A percentile compares a stretch with the other conserved stretches of the same genome.
Evolutionary conservation across 1,139 yeast species (phyloP).

Genomic region (Yamadazyma friedrichii): DNA sequence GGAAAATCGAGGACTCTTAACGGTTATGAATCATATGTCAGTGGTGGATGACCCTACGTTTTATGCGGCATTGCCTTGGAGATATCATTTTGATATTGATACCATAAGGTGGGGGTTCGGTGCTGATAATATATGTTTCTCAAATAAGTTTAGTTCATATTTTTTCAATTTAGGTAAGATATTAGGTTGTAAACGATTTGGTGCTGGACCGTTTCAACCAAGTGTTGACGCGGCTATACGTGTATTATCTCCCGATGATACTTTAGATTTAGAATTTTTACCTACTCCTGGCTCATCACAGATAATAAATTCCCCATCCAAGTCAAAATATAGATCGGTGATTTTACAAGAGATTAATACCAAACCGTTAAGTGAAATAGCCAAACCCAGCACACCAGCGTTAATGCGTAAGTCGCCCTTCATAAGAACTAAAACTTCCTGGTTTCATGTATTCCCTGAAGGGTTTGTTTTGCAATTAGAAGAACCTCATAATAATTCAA

Average conservation of each 20-base stretch:
- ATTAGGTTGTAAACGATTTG: conserved; percentile 81
- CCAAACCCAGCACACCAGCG: conserved; percentile 26
- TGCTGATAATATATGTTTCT: conserved; percentile 87
- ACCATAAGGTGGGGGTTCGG: conserved; percentile 92
- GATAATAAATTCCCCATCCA: conserved; percentile 10
- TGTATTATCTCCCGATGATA: conserved; percentile 76
- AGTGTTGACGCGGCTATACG: conserved; percentile 87
- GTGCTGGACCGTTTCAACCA: conserved; percentile 90
- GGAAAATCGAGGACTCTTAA: conserved; percentile 73
- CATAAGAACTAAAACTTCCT: conserved; percentile 61
- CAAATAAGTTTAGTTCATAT: conserved; percentile 47
- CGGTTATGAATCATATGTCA: conserved; percentile 96
- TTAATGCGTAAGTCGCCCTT: conserved; percentile 47
- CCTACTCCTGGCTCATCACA: conserved; percentile 24
- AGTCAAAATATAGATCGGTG: conserved; percentile 21
- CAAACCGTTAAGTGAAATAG: conserved; percentile 21
- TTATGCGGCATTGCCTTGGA: conserved; percentile 84
- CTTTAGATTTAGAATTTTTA: conserved; percentile 53
- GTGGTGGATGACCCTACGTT: conserved; percentile 90
- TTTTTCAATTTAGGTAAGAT: conserved; percentile 90
- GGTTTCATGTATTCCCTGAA: conserved; percentile 97
- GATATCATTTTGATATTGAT: conserved; percentile 60
- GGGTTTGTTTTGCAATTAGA: conserved; percentile 87
- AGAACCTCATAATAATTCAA: conserved; percentile 76
- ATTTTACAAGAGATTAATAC: conserved; percentile 33